A percentile compares a stretch with the other conserved stretches of the same genome.
Evolutionary conservation across 2,329 filamentous ascomycete genomes (phyloP).

Genomic region (Penicillium sclerotigenum): DNA sequence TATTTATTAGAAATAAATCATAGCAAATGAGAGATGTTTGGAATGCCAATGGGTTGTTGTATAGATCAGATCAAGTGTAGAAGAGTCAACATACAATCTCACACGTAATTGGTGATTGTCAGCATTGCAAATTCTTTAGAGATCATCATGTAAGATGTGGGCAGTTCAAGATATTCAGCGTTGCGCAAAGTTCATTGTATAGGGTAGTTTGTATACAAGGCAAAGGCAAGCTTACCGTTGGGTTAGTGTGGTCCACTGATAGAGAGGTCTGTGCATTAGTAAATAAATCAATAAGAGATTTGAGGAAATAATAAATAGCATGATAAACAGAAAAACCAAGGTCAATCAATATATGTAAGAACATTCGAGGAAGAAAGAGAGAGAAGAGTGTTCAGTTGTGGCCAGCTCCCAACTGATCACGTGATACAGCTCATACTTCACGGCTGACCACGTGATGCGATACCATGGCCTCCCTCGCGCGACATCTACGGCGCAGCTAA

Average conservation of each 20-base stretch:
- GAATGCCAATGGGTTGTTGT: not conserved
- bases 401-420: not conserved
- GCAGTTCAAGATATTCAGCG: conserved; percentile 9
- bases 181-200: conserved; percentile 9
- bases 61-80: conserved; percentile 48
- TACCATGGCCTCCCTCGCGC: conserved; percentile 6
- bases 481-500: not conserved
- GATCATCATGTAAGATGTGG: conserved; percentile 35
- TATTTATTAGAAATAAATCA: conserved; percentile 14
- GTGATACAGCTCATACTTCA: not conserved
- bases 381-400: not conserved
- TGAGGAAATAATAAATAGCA: not conserved
- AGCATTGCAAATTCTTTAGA: conserved; percentile 47
- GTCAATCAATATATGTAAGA: not conserved
- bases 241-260: not conserved
- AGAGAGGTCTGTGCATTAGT: not conserved
- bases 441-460: conserved; percentile 8
- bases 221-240: not conserved
- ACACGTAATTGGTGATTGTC: conserved; percentile 41
- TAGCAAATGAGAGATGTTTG: conserved; percentile 3
- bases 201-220: not conserved
- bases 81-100: conserved; percentile 46
- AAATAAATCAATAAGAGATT: not conserved
- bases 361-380: not conserved
- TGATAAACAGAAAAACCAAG: not conserved